Base-by-base conservation (phyloP, 352 stramenopile species). In the Phytophthora chlamydospora region DNA sequence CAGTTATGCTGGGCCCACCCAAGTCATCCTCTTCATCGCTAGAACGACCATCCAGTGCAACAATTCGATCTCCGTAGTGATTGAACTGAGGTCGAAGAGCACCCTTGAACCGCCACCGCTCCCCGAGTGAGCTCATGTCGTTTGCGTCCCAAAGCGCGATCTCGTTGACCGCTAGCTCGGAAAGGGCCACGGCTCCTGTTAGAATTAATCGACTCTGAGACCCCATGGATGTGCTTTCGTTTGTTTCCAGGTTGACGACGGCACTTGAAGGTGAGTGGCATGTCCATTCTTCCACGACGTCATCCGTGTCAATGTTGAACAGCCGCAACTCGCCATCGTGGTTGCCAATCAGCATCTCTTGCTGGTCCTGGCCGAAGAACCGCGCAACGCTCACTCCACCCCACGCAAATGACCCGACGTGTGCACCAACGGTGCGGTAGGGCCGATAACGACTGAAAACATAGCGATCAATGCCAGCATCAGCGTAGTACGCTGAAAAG, bases 101-200 rank as follows among this genome's bases (percentile, higher is more conserved):
- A 7, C 78, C 78, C 6, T 73, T 59, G n/a, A 93, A 83, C 7
- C 77, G 68, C 86, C 86, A 95, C 5, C 81, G 78, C 47, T 83
- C 73, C 29, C 47, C 57, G 38, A 75, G 58, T n/a, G 71, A 53
- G 11, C 76, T 64, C 75, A 88, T 91, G 12, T 71, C 57, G 13
- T 82, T 89, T 12, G 85, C 71, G 47, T 93, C 83, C 86, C 86
- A 95, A 0, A 93, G 41, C 0, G 79, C 84, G 31, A 95, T 80
- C 47, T 92, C 83, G 1, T 78, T 78, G 5, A 66, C 60, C 7
- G 71, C 78, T 62, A 83, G 85, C 2, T 70, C 52, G 6, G 80
- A 82, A 10, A 90, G 47, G 9, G 78, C 76, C 7, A 79, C 58
- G 0, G 72, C 68, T 5, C 78, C 86, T 0, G 78, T 93, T 24